Evolutionary conservation across 2,329 filamentous ascomycete species (phyloP), one percentile per base, ranked within the genome.

Genomic region (Aspergillus versicolor): DNA sequence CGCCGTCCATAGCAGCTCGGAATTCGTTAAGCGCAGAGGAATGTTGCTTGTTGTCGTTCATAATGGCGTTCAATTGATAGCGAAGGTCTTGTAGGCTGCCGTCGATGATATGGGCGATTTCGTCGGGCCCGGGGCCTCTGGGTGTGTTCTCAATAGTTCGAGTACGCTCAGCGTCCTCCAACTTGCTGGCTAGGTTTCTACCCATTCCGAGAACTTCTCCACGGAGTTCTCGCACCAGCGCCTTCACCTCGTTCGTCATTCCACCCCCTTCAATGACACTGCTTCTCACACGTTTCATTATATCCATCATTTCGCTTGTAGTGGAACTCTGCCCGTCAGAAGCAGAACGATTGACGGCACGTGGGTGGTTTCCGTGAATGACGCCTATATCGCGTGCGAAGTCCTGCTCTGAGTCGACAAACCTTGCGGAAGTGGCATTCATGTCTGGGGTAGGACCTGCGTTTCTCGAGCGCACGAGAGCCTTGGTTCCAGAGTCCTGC

Each of bases 121-220:
- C 89, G 24, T 88, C 85, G 56, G 85, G 85, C 54, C 83, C 83
- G 3, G 81, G 80, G 12, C 68, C 68, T 38, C 68, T 72, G 1
- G 79, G 77, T 54, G 82, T 82, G 53, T 73, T 67, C n/a, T 73
- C 67, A 1, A 76, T 72, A 40, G 81, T 79, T 38, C 77, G 78
- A 24, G 77, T 73, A 13, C 73, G 68, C 50, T 82, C 79, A 9
- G 86, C 82, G 60, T 91, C 86, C 54, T 77, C 73, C 6, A 97
- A 82, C 63, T 92, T 89, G 56, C 91, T 88, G 41, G 89, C 92
- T 47, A 97, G 85, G 63, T 97, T 92, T 56, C 93, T 84, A 4
- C 93, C 93, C 92, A 97, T 97, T 3, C 92, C 92, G 4, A 97
- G 81, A 8, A 97, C 92, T 70, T 97, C 93, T 3, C 92, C 92